These are phyloP conservation scores for Selenicereus undatus DNA, from an alignment of 148 eudicot genomes.

Conservation along the genomic window DNA sequence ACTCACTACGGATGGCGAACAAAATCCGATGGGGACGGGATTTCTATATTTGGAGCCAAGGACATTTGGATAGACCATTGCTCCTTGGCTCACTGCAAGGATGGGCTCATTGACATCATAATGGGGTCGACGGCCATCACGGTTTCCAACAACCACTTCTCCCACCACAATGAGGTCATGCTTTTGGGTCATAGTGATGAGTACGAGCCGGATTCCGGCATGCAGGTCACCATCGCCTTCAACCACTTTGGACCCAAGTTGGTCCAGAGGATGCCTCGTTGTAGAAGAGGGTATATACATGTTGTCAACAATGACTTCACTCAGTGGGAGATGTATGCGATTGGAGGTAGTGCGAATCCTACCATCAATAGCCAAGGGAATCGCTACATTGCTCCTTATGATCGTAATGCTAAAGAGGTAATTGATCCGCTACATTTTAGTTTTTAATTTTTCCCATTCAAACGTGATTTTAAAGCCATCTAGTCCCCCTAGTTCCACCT, in stretches of 20 bases:
- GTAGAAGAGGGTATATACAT: constrained; percentile 86
- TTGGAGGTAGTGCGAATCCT: constrained; percentile 93
- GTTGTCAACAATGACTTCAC: constrained; percentile 91
- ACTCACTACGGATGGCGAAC: constrained; percentile 68
- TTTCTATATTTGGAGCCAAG: constrained; percentile 69
- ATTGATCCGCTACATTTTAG: background rate
- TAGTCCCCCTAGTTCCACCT: too few relatives aligned
- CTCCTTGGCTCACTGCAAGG: constrained; percentile 71
- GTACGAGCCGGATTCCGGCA: constrained; percentile 69
- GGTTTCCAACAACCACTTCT: constrained; percentile 71
- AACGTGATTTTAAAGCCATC: too few relatives aligned
- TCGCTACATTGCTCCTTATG: constrained; percentile 76
- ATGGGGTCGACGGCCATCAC: constrained; percentile 91
- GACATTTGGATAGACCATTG: constrained; percentile 93
- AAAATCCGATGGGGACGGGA: constrained; percentile 80
- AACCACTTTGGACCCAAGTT: constrained; percentile 78
- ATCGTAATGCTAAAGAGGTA: constrained; percentile 91
- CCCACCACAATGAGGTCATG: constrained; percentile 92
- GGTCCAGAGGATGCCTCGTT: constrained; percentile 95
- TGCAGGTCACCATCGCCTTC: constrained; percentile 89
- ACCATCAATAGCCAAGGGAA: constrained; percentile 97
- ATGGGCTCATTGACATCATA: constrained; percentile 72
- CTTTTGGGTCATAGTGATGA: constrained; percentile 72
- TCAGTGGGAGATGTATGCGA: constrained; percentile 97
- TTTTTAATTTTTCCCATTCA: background rate